Base-by-base conservation (phyloP, 768 basidiomycete genomes). In the Cyclocybe aegerita region DNA sequence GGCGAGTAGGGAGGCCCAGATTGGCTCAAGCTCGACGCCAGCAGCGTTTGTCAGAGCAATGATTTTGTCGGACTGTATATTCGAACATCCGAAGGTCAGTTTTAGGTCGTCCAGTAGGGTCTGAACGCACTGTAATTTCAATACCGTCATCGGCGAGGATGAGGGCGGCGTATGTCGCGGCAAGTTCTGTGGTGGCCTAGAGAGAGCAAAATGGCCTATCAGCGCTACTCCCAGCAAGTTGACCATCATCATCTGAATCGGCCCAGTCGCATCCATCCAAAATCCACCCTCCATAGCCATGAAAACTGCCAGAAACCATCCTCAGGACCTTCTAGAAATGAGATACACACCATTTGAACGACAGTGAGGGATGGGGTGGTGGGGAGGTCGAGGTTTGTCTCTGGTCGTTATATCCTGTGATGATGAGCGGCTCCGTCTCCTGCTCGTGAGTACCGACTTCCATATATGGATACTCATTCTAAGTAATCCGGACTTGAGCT, bases 71-170 rank as follows among this genome's bases (percentile, higher is more conserved):
- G 93, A 69, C 95, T 98, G 63, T 1, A 52, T 35, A 32, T 42
- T 16, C 51, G 29, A 11, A 39, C 15, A 35, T 14, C 2, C 4
- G 3, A n/a, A 39, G 35, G 41, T 55, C 39, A 55, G 53, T 42
- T 48, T 53, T 50, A 10, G 36, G 31, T 46, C 38, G 48, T 47
- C 54, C 50, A 44, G 12, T 15, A 39, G 29, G 41, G 36, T 17
- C n/a, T 15, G 23, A 31, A 83, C 93, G 63, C 63, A 97, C 95
- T 58, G 96, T 97, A 68, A 99, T 98, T 80, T 98, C 96, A 65
- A 96, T 75, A 62, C 87, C 88, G 58, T 97, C 95, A 76, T 98
- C 97, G 60, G 94, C 95, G 68, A 98, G 93, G 75, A 98, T 98
- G 65, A 99, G 89, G 60, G 93, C 91, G 66, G 96, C 94, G 78